Conservation (phyloP, 2,329 filamentous ascomycete species). For the Colletotrichum theobromicola region DNA sequence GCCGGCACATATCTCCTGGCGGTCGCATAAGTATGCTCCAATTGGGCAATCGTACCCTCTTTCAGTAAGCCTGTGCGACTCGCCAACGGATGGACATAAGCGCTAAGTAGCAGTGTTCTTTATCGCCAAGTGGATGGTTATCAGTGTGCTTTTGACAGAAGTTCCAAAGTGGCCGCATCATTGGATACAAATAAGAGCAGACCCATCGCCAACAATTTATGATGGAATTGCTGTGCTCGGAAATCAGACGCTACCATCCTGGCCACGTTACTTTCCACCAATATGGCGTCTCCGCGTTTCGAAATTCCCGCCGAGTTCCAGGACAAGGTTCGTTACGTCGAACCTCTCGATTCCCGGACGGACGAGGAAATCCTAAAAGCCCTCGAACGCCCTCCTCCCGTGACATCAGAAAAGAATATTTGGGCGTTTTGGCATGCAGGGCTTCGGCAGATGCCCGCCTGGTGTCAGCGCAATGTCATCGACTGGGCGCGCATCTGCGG, state of each 20-base stretch:
- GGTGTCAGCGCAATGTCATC: constrained; percentile 44
- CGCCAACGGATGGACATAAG: background rate
- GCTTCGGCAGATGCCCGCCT: constrained; percentile 35
- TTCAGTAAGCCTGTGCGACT: background rate
- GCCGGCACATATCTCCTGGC: background rate
- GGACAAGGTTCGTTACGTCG: background rate
- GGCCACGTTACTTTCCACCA: background rate
- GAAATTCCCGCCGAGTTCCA: background rate
- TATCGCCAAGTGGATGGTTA: background rate
- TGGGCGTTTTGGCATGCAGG: constrained; percentile 51
- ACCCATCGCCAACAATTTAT: background rate
- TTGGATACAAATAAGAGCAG: background rate
- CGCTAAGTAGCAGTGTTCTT: background rate
- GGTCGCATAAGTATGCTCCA: background rate
- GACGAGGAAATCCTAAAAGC: constrained; percentile 34
- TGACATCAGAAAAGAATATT: constrained; percentile 46
- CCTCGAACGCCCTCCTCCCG: constrained; percentile 30
- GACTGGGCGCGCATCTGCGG: constrained; percentile 44
- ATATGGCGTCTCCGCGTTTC: background rate
- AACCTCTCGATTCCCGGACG: constrained; percentile 6
- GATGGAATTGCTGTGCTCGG: background rate
- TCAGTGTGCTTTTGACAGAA: background rate
- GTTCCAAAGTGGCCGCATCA: background rate
- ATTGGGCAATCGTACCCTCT: background rate
- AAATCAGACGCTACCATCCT: background rate